A percentile compares a stretch with the other conserved stretches of the same genome.
These are phyloP conservation scores for Ramaria rubella DNA, from an alignment of 768 basidiomycete genomes.

Conservation along the genomic window DNA sequence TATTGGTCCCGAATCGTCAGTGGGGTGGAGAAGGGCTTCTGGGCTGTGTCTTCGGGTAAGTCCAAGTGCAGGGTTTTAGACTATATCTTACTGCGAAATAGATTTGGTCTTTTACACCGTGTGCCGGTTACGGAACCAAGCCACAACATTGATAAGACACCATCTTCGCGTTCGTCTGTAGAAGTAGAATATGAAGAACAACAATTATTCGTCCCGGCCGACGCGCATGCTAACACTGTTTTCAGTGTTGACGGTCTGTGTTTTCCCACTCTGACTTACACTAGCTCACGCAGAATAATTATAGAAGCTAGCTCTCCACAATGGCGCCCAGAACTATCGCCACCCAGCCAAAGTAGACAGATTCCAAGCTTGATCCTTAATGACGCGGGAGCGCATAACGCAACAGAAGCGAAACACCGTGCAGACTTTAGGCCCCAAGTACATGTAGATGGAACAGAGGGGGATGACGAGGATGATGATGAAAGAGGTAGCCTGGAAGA, in stretches of 20 bases:
- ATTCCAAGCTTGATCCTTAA: not conserved
- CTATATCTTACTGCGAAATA: slow-evolving; percentile 22
- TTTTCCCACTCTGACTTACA: not conserved
- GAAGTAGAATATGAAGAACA: slow-evolving; percentile 53
- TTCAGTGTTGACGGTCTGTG: slow-evolving; percentile 4
- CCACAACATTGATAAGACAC: slow-evolving; percentile 49
- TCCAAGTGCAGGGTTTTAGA: slow-evolving; percentile 13
- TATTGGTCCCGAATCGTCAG: slow-evolving; percentile 90
- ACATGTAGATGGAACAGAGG: not conserved
- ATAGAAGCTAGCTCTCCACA: not conserved
- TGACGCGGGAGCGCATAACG: not conserved
- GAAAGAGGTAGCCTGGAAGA: slow-evolving; percentile 5
- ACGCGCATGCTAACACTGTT: slow-evolving; percentile 13
- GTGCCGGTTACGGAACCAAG: slow-evolving; percentile 70
- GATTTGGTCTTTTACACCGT: slow-evolving; percentile 87
- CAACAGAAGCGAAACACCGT: not conserved
- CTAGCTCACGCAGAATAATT: not conserved
- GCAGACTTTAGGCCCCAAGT: slow-evolving; percentile 8
- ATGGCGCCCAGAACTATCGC: not conserved
- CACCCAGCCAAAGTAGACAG: not conserved
- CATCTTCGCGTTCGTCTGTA: slow-evolving; percentile 23
- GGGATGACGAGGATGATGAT: slow-evolving; percentile 5
- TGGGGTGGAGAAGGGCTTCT: slow-evolving; percentile 97
- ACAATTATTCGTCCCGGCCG: slow-evolving; percentile 66
- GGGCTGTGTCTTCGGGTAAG: slow-evolving; percentile 93